A percentile compares a stretch with the other conserved stretches of the same genome.
phyloP scores from a whole-genome alignment of 2,329 filamentous ascomycete genomes.

The Cladosporium phlei region DNA sequence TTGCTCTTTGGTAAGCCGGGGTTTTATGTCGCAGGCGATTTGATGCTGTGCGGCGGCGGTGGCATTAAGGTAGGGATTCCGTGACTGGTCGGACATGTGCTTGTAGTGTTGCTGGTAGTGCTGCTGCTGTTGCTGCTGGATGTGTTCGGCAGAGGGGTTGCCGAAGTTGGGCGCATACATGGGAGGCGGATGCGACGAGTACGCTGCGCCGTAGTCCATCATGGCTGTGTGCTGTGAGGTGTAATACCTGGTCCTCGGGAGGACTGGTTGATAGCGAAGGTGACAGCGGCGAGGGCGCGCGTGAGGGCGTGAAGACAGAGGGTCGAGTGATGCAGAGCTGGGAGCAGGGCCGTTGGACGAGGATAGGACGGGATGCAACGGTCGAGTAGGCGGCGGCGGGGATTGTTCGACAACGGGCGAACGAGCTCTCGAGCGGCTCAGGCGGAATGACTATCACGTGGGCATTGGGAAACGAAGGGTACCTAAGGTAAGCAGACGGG shows the following conservation, averaged over 20 bases:
- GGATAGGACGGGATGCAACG: conserved; percentile 11
- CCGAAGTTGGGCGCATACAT: conserved; percentile 10
- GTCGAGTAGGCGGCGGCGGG: not conserved
- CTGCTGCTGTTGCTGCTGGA: conserved; percentile 10
- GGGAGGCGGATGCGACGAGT: conserved; percentile 4
- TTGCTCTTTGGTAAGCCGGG: conserved; percentile 50
- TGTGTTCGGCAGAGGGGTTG: conserved; percentile 7
- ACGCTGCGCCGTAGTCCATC: conserved; percentile 8
- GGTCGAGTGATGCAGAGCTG: conserved; percentile 6
- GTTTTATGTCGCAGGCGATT: conserved; percentile 43
- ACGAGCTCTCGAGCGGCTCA: too few species aligned
- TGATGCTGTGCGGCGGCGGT: conserved; percentile 20
- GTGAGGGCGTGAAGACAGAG: not conserved
- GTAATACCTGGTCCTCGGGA: conserved; percentile 4
- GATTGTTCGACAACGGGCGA: not conserved
- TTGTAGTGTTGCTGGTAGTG: conserved; percentile 12
- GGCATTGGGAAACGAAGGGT: conserved; percentile 1
- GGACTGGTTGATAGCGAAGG: not conserved
- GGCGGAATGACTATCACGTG: not conserved
- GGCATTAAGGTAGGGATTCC: conserved; percentile 16
- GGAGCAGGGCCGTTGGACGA: conserved; percentile 3
- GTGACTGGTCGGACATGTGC: conserved; percentile 11
- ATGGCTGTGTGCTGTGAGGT: not conserved
- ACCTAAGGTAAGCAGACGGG: too few species aligned
- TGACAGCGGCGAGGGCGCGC: not conserved